phyloP scores from a whole-genome alignment of 768 basidiomycete species.

The Podaxis rugospora region DNA sequence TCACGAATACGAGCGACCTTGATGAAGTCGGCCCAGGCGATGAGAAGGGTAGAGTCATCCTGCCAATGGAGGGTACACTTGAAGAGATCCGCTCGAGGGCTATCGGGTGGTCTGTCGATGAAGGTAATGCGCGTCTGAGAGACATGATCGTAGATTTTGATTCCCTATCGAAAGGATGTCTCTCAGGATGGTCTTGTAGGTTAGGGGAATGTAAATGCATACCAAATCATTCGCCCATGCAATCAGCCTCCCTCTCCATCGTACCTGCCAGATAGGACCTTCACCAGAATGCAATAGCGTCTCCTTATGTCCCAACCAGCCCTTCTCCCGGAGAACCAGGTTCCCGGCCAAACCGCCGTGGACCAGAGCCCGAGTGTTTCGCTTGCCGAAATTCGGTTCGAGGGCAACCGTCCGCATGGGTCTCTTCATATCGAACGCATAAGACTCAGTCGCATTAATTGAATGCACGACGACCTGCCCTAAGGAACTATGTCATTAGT shows the following conservation, averaged over 20 bases:
- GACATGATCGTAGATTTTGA: slow-evolving; percentile 86
- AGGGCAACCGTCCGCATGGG: slow-evolving; percentile 88
- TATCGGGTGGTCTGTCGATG: slow-evolving; percentile 77
- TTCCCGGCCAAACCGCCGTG: slow-evolving; percentile 91
- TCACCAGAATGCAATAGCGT: slow-evolving; percentile 77
- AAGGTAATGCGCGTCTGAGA: slow-evolving; percentile 77
- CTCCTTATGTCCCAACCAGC: slow-evolving; percentile 95
- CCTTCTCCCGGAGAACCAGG: slow-evolving; percentile 87
- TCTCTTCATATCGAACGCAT: slow-evolving; percentile 86
- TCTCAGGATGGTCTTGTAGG: neutral
- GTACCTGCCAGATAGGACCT: slow-evolving; percentile 90
- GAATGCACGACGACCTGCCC: slow-evolving; percentile 92
- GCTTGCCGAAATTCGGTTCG: slow-evolving; percentile 86
- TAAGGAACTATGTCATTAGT: slow-evolving; percentile 30
- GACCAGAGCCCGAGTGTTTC: slow-evolving; percentile 72
- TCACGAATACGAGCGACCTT: slow-evolving; percentile 81
- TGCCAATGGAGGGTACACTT: slow-evolving; percentile 92
- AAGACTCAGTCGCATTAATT: slow-evolving; percentile 70
- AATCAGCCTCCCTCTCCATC: slow-evolving; percentile 83
- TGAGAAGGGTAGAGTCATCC: slow-evolving; percentile 84
- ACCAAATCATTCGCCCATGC: slow-evolving; percentile 96
- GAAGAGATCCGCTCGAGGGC: slow-evolving; percentile 92
- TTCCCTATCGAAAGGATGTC: slow-evolving; percentile 52
- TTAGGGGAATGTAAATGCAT: slow-evolving; percentile 21
- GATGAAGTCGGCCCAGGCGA: slow-evolving; percentile 92